phyloP scores from a whole-genome alignment of 306 rosid genomes.

The Sesbania bispinosa region DNA sequence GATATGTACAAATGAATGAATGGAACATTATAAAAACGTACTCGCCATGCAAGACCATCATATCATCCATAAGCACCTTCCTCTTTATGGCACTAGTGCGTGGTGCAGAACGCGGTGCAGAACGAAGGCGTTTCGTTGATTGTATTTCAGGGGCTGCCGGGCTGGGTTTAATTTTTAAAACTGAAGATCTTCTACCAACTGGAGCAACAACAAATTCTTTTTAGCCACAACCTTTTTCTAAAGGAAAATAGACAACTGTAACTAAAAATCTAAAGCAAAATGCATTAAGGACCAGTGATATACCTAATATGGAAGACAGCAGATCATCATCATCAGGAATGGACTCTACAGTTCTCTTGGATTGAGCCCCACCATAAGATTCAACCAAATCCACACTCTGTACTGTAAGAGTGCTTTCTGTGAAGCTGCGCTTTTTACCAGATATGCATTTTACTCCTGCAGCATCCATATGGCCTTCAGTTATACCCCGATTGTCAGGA shows the following conservation, averaged over 20 bases:
- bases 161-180: slow-evolving; percentile 77
- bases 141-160: slow-evolving; percentile 58
- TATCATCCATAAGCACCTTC: slow-evolving; percentile 94
- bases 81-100: slow-evolving; percentile 68
- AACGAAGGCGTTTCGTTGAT: slow-evolving; percentile 54
- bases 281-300: slow-evolving; percentile 1
- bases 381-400: slow-evolving; percentile 70
- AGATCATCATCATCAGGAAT: slow-evolving; percentile 96
- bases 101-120: slow-evolving; percentile 50
- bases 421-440: slow-evolving; percentile 78
- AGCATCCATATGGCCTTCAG: slow-evolving; percentile 38
- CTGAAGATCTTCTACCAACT: slow-evolving; percentile 91
- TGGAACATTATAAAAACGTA: slow-evolving; percentile 48
- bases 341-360: slow-evolving; percentile 57
- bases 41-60: slow-evolving; percentile 99
- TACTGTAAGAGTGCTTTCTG: slow-evolving; percentile 74
- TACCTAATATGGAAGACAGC: slow-evolving; percentile 97
- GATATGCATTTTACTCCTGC: slow-evolving; percentile 40
- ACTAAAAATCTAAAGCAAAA: slow-evolving; percentile 3
- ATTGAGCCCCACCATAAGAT: slow-evolving; percentile 60
- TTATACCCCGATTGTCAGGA: slow-evolving; percentile 50
- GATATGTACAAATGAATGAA: background rate
- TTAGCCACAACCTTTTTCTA: slow-evolving; percentile 29
- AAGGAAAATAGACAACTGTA: background rate
- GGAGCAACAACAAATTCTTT: slow-evolving; percentile 34